Percentiles rank a stretch among this genome's conserved stretches.
These are phyloP conservation scores for Aureobasidium melanogenum DNA, from an alignment of 2,329 filamentous ascomycete species.

Conservation along the genomic window DNA sequence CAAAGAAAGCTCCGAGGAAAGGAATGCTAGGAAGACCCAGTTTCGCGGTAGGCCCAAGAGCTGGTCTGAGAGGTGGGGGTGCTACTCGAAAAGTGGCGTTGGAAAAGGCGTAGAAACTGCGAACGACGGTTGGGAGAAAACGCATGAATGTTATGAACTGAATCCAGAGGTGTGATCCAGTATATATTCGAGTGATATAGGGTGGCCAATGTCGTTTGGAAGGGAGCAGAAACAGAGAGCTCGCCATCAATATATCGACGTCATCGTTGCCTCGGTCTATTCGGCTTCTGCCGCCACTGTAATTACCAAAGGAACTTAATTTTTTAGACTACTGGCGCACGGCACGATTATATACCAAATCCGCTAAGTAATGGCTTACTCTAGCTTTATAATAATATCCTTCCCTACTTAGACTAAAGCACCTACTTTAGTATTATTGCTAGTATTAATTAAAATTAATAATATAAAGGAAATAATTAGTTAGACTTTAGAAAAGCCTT, in stretches of 20 bases:
- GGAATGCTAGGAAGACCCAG: constrained; percentile 70
- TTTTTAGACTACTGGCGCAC: too few relatives aligned
- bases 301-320: too few relatives aligned
- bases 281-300: neutral
- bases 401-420: too few relatives aligned
- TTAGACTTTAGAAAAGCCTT: too few relatives aligned
- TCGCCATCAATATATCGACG: neutral
- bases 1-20: constrained; percentile 69
- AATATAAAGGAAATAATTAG: too few relatives aligned
- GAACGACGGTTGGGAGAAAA: constrained; percentile 39
- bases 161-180: neutral
- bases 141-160: constrained; percentile 31
- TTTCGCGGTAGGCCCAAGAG: constrained; percentile 32
- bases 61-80: constrained; percentile 25
- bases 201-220: constrained; percentile 2
- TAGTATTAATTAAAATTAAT: too few relatives aligned
- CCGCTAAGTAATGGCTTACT: too few relatives aligned
- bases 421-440: too few relatives aligned
- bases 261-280: neutral
- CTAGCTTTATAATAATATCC: too few relatives aligned
- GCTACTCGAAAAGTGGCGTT: constrained; percentile 34
- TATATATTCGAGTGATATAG: neutral
- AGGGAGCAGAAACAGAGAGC: neutral
- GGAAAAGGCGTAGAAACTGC: constrained; percentile 39
- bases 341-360: too few relatives aligned